phyloP scores from a whole-genome alignment of 768 basidiomycete species.

The Mycena leptocephala region DNA sequence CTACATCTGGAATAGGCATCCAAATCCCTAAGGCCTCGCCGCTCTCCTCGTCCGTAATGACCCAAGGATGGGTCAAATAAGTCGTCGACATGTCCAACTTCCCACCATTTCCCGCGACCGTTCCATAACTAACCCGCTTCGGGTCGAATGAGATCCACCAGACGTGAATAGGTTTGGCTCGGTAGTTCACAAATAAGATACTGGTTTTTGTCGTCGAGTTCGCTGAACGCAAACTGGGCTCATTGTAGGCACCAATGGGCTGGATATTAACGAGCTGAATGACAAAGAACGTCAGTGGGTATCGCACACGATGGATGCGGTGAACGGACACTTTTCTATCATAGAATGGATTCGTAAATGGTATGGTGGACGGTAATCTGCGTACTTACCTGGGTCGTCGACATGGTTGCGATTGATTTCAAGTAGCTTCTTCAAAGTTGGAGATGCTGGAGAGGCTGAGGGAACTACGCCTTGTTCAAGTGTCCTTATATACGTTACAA shows the following conservation, averaged over 20 bases:
- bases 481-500: conserved; percentile 11
- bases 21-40: conserved; percentile 13
- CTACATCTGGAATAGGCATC: conserved; percentile 6
- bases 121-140: conserved; percentile 8
- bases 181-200: conserved; percentile 20
- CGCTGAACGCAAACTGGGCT: conserved; percentile 14
- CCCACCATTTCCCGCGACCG: conserved; percentile 13
- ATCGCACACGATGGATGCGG: conserved; percentile 9
- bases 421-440: not conserved
- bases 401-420: conserved; percentile 7
- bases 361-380: not conserved
- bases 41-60: conserved; percentile 16
- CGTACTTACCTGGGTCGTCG: not conserved
- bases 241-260: conserved; percentile 19
- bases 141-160: conserved; percentile 20
- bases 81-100: conserved; percentile 8
- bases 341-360: conserved; percentile 8
- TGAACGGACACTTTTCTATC: not conserved
- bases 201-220: conserved; percentile 7
- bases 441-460: not conserved
- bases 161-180: conserved; percentile 10
- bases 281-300: conserved; percentile 3
- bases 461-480: conserved; percentile 8
- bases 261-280: conserved; percentile 13
- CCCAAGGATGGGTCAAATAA: conserved; percentile 21